Base-by-base conservation (phyloP, 139 green algal species). In the Gonium pectorale region DNA sequence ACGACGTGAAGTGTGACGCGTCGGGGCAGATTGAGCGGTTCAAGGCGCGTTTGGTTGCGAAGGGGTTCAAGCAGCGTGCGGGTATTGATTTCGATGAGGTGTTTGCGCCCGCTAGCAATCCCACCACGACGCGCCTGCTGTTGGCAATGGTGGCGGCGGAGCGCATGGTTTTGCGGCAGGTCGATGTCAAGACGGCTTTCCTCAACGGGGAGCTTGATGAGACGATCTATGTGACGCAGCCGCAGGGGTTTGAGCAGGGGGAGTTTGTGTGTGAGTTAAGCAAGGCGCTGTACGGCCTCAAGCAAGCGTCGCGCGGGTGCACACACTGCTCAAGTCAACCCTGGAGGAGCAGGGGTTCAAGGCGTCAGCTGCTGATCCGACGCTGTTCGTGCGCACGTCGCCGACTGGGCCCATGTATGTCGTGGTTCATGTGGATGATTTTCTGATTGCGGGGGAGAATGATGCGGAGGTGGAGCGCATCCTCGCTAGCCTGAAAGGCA, bases 51-150 rank as follows among this genome's bases (percentile, higher is more conserved):
- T 59, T 91, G 38, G 89, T 92, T 6, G 89, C 67, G 9, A 91
- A 89, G 54, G 87, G 86, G 33, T 90, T 80, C 62, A 64, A 33
- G 52, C 87, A 93, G 60, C 38, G 49, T 13, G 62, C 74, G 44
- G 87, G 87, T 26, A 67, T 90, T 5, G 89, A 91, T 73, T 90
- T 83, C 40, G 46, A 89, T 19, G 92, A 95, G n/a, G 78, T 88
- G 0, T 94, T 92, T 79, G 88, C 91, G 52, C 87, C 90, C 19
- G 89, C 90, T 56, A 56, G 49, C 49, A 56, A 56, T 13, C 49
- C 13, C 49, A 56, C 49, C 13, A 26, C 49, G 49, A 41, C 64
- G 27, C 67, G 54, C 2, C 2, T 44, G 2, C 33, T 86, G 35
- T 24, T 86, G 31, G 56, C 81, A 6, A n/a, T 63, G 2, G 74